Evolutionary conservation across 2,329 filamentous ascomycete species (phyloP), one percentile per base, ranked within the genome.

Genomic region (Dactylella cylindrospora): DNA sequence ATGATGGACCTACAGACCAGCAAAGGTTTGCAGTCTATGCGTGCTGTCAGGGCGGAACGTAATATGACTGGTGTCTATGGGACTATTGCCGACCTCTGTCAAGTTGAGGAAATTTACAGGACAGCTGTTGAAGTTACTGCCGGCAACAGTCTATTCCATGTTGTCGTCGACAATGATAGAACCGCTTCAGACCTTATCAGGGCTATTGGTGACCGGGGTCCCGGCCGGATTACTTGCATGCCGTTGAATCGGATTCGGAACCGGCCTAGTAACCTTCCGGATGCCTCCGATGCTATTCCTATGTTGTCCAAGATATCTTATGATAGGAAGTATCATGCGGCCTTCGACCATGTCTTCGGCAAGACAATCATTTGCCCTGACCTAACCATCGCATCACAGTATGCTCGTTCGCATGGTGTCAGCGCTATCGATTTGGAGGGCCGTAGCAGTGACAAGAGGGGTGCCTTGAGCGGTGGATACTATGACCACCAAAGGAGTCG

Each of bases 301-400:
- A 81, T 98, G 68, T 43, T 69, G 7, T 60, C 65, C 19, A 95
- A 94, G 73, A 80, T 97, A 61, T 80, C 82, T 41, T 98, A 85
- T 70, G 86, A 96, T 45, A 70, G 79, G 1, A 78, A 76, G 64
- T 96, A 85, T 68, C 88, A 94, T 57, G 85, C 83, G 68, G 93
- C 93, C 0, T 93, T 98, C 72, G 84, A 88, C 70, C 90, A 96
- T 71, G 89, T 98, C 0, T 98, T 98, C 74, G 93, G 90, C 39
- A 94, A 89, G 73, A 93, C 89, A 0, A 89, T 98, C 46, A 86
- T 98, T 52, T 97, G 93, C 67, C 90, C 91, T 2, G 95, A 89
- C 67, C 76, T 98, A 65, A 82, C 87, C 41, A 82, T 95, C 57
- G 93, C 90, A 40, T 83, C 86, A 9, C 90, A 96, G 70, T 96